These are phyloP conservation scores for Fusarium falciforme DNA, from an alignment of 2,329 filamentous ascomycete species.

Conservation along the genomic window DNA sequence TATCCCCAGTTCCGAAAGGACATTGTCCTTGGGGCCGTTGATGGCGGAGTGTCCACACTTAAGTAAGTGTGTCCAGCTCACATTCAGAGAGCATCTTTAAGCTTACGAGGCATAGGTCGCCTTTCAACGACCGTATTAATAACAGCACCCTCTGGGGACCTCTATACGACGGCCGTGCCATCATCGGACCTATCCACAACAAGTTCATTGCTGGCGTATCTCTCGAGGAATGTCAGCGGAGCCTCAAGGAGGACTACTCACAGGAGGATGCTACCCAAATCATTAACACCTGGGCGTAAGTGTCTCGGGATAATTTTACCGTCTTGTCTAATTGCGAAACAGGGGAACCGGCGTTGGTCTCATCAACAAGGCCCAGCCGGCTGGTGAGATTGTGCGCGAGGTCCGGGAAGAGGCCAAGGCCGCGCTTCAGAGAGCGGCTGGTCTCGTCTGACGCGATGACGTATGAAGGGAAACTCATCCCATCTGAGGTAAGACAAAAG, in stretches of 20 bases:
- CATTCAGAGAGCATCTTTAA: neutral
- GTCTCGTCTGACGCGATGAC: slow-evolving; percentile 14
- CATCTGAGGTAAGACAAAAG: neutral
- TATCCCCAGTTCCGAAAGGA: slow-evolving; percentile 55
- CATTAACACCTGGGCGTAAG: slow-evolving; percentile 54
- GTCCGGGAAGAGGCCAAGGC: slow-evolving; percentile 52
- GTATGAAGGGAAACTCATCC: neutral
- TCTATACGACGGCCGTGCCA: slow-evolving; percentile 58
- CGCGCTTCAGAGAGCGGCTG: slow-evolving; percentile 47
- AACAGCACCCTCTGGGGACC: slow-evolving; percentile 54
- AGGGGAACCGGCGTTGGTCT: slow-evolving; percentile 59
- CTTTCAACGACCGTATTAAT: slow-evolving; percentile 57
- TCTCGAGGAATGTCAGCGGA: slow-evolving; percentile 55
- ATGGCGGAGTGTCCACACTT: slow-evolving; percentile 58
- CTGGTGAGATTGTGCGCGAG: slow-evolving; percentile 57
- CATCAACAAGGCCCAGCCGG: slow-evolving; percentile 54
- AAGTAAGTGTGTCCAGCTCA: slow-evolving; percentile 50
- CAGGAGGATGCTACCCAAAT: slow-evolving; percentile 48
- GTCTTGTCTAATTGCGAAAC: slow-evolving; percentile 9
- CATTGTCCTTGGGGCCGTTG: slow-evolving; percentile 53
- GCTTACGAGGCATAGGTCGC: slow-evolving; percentile 43
- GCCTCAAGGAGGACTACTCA: slow-evolving; percentile 52
- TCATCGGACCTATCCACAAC: slow-evolving; percentile 53
- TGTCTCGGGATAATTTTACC: neutral
- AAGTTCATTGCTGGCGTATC: slow-evolving; percentile 54